Conservation (phyloP, 140 eudicot species). For the Flaveria floridana region DNA sequence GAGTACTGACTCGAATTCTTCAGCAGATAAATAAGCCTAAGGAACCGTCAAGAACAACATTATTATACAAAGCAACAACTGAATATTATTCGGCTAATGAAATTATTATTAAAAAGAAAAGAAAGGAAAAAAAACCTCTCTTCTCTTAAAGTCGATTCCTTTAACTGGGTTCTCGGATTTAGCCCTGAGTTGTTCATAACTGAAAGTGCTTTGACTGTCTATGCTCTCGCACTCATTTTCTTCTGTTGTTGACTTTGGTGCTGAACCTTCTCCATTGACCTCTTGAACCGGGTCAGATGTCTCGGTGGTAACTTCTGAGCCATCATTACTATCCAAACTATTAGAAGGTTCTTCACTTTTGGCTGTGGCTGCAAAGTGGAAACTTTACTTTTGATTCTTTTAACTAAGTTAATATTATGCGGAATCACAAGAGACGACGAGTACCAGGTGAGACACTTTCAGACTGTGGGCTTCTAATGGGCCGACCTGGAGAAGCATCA, state of each 20-base stretch:
- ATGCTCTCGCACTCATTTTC: conserved; percentile 53
- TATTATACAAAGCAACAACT: conserved; percentile 7
- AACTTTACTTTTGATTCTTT: not conserved
- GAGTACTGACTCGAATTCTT: conserved; percentile 65
- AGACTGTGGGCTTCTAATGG: conserved; percentile 59
- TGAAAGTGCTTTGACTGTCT: conserved; percentile 66
- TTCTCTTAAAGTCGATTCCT: conserved; percentile 79
- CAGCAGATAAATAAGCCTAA: conserved; percentile 82
- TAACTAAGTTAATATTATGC: not conserved
- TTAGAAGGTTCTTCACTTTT: conserved; percentile 49
- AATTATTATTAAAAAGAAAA: not conserved
- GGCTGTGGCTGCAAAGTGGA: conserved; percentile 36
- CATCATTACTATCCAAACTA: conserved; percentile 46
- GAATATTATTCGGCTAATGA: not conserved
- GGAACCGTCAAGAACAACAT: not conserved
- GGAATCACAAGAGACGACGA: not conserved
- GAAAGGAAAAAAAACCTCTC: conserved; percentile 53
- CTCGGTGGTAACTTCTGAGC: conserved; percentile 45
- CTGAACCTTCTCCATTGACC: conserved; percentile 52
- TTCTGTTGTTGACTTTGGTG: conserved; percentile 44
- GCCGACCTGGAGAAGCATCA: conserved; percentile 61
- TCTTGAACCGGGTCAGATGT: conserved; percentile 42
- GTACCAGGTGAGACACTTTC: conserved; percentile 43
- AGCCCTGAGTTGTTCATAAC: conserved; percentile 70
- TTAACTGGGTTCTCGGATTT: conserved; percentile 84